phyloP scores from a whole-genome alignment of 345 rosid species.

The Moringa oleifera region DNA sequence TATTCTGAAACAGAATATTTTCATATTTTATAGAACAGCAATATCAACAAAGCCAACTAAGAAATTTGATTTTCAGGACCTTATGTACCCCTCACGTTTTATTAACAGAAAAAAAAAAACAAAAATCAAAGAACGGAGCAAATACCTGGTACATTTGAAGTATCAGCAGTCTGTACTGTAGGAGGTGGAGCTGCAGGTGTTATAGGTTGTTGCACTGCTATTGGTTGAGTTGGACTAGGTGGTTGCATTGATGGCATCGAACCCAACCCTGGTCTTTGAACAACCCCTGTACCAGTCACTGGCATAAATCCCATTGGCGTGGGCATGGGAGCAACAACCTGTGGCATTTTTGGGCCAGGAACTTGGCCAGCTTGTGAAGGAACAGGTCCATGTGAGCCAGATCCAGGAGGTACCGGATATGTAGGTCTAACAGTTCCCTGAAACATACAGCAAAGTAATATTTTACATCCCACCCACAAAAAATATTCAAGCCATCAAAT shows the following conservation, averaged over 20 bases:
- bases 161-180: slow-evolving; percentile 88
- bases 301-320: slow-evolving; percentile 68
- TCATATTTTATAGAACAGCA: too few relatives aligned
- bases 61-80: neutral
- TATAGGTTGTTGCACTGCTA: slow-evolving; percentile 48
- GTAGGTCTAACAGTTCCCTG: slow-evolving; percentile 37
- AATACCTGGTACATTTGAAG: slow-evolving; percentile 82
- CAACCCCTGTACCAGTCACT: slow-evolving; percentile 42
- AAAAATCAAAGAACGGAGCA: slow-evolving; percentile 10
- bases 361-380: slow-evolving; percentile 45
- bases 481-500: slow-evolving; percentile 3
- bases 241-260: slow-evolving; percentile 72
- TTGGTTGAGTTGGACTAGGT: slow-evolving; percentile 55
- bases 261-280: slow-evolving; percentile 63
- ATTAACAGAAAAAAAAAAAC: too few relatives aligned
- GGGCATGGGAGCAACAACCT: slow-evolving; percentile 45
- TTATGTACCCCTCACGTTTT: neutral
- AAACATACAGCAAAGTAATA: slow-evolving; percentile 12
- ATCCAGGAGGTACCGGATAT: slow-evolving; percentile 48
- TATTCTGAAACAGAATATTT: too few relatives aligned
- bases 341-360: slow-evolving; percentile 51
- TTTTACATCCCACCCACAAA: slow-evolving; percentile 7
- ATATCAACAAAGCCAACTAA: slow-evolving; percentile 6
- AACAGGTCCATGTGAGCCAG: slow-evolving; percentile 45
- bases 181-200: slow-evolving; percentile 75